These are phyloP conservation scores for Aspergillus sp. DNA, from an alignment of 2,329 filamentous ascomycete species.

Conservation along the genomic window DNA sequence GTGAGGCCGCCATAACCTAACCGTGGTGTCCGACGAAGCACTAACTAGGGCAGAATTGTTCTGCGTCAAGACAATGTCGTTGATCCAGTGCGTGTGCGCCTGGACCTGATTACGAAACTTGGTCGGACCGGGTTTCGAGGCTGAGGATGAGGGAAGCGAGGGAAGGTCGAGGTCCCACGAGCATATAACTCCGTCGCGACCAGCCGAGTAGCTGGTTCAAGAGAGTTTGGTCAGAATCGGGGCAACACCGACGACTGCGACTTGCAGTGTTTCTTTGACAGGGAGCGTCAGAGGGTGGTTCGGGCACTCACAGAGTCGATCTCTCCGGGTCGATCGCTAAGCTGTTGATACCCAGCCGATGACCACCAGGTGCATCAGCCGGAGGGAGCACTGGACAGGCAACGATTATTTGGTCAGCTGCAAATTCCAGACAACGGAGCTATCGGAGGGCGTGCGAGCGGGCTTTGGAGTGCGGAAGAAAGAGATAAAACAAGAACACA, in stretches of 20 bases:
- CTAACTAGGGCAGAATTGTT: slow-evolving; percentile 79
- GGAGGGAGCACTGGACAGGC: slow-evolving; percentile 64
- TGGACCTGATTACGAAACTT: slow-evolving; percentile 64
- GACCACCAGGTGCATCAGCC: slow-evolving; percentile 74
- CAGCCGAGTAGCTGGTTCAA: slow-evolving; percentile 78
- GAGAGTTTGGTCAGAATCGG: slow-evolving; percentile 21
- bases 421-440: not conserved
- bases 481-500: not conserved
- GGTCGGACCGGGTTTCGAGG: slow-evolving; percentile 42
- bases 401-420: slow-evolving; percentile 6
- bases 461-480: not conserved
- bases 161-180: slow-evolving; percentile 74
- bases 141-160: slow-evolving; percentile 31
- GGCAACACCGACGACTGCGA: slow-evolving; percentile 5
- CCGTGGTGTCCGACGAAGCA: slow-evolving; percentile 88
- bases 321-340: slow-evolving; percentile 81
- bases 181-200: slow-evolving; percentile 92
- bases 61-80: slow-evolving; percentile 81
- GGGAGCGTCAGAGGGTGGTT: not conserved
- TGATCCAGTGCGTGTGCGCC: slow-evolving; percentile 95
- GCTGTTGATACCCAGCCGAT: slow-evolving; percentile 92
- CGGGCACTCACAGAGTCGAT: slow-evolving; percentile 72
- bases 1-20: slow-evolving; percentile 86
- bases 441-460: not conserved
- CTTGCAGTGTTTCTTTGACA: not conserved